Evolutionary conservation across 2,329 filamentous ascomycete species (phyloP).

Genomic region (Fusarium staphyleae): DNA sequence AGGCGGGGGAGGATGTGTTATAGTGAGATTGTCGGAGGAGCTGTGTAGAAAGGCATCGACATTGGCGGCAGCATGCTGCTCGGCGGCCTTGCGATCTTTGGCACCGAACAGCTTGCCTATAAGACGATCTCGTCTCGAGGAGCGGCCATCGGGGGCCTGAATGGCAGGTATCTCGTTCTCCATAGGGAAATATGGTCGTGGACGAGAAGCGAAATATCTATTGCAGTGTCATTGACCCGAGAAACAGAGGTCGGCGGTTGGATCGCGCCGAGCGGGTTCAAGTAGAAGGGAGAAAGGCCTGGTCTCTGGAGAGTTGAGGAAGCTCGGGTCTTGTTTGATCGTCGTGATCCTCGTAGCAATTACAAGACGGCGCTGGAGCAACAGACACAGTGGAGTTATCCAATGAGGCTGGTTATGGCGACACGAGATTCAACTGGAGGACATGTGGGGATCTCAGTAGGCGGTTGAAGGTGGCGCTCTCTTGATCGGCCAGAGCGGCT

Average conservation of each 20-base stretch:
- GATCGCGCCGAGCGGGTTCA: slow-evolving; percentile 26
- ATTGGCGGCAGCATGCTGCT: slow-evolving; percentile 51
- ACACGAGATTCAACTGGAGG: slow-evolving; percentile 41
- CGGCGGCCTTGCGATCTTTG: slow-evolving; percentile 51
- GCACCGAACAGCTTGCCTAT: slow-evolving; percentile 69
- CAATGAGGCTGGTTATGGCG: slow-evolving; percentile 41
- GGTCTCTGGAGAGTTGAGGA: slow-evolving; percentile 23
- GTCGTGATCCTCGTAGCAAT: slow-evolving; percentile 29
- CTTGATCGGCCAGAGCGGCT: slow-evolving; percentile 25
- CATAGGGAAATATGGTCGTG: slow-evolving; percentile 45
- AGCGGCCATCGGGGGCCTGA: slow-evolving; percentile 49
- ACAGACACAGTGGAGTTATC: slow-evolving; percentile 40
- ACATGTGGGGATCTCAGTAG: slow-evolving; percentile 41
- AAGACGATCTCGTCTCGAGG: slow-evolving; percentile 60
- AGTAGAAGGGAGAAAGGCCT: slow-evolving; percentile 13
- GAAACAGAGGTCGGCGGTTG: slow-evolving; percentile 23
- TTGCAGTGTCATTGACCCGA: slow-evolving; percentile 43
- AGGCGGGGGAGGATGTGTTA: slow-evolving; percentile 58
- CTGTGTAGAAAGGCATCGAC: slow-evolving; percentile 67
- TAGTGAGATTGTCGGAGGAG: slow-evolving; percentile 61
- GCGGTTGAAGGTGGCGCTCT: slow-evolving; percentile 39
- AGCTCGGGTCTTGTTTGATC: slow-evolving; percentile 18
- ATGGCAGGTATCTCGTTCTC: slow-evolving; percentile 54
- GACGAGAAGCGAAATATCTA: slow-evolving; percentile 26
- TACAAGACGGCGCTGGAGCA: slow-evolving; percentile 33